phyloP scores from a whole-genome alignment of 176 grass and related monocot genomes.

The Tillandsia leiboldiana region DNA sequence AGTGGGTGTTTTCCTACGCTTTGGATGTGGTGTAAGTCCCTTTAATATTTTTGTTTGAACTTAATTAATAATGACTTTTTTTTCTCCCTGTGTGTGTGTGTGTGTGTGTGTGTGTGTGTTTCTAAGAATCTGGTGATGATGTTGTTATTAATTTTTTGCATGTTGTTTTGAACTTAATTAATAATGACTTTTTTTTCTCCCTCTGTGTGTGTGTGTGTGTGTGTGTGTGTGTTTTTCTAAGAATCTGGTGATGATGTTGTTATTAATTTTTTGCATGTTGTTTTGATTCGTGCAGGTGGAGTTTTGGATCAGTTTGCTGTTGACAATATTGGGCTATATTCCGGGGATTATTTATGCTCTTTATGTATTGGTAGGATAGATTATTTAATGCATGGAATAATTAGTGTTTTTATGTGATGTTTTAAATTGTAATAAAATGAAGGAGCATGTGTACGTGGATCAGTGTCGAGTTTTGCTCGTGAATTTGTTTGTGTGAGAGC shows the following conservation, averaged over 20 bases:
- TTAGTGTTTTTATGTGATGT: background rate
- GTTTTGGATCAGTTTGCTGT: slow-evolving; percentile 65
- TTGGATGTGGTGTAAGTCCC: slow-evolving; percentile 60
- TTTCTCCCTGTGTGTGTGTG: background rate
- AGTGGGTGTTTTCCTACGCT: slow-evolving; percentile 87
- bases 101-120: too few species aligned
- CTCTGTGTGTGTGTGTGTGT: background rate
- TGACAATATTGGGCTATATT: slow-evolving; percentile 67
- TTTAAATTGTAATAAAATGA: background rate
- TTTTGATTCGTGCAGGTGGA: slow-evolving; percentile 30
- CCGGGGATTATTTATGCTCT: slow-evolving; percentile 69
- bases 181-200: background rate
- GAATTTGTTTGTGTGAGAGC: too few species aligned
- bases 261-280: background rate
- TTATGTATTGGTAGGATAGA: slow-evolving; percentile 44
- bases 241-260: slow-evolving; percentile 2
- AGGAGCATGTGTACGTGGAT: too few species aligned
- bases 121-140: slow-evolving; percentile 2
- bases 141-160: background rate
- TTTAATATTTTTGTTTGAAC: background rate
- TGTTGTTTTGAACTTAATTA: background rate
- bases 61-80: background rate
- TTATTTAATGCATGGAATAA: background rate
- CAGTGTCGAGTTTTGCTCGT: too few species aligned
- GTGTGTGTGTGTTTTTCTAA: background rate